phyloP scores from a whole-genome alignment of 805 yeast genomes.

The Ogataea glucozyma region DNA sequence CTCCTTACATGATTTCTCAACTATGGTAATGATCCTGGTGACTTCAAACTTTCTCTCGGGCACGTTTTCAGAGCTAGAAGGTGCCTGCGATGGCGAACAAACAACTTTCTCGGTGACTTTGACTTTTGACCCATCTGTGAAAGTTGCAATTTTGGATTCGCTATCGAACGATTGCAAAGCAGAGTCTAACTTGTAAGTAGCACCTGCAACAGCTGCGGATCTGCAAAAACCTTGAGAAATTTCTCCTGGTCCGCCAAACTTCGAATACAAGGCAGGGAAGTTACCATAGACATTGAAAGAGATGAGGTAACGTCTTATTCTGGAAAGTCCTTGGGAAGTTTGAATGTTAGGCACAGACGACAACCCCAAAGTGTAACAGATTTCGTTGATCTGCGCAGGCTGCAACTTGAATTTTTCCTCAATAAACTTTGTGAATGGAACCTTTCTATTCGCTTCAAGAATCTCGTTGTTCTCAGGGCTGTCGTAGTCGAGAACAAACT shows the following conservation, averaged over 20 bases:
- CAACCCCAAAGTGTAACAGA: slow-evolving; percentile 83
- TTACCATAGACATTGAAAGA: slow-evolving; percentile 92
- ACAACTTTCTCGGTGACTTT: slow-evolving; percentile 78
- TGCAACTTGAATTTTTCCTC: slow-evolving; percentile 67
- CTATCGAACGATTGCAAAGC: slow-evolving; percentile 66
- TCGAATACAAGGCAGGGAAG: slow-evolving; percentile 88
- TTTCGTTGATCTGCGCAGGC: slow-evolving; percentile 74
- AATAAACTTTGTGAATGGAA: slow-evolving; percentile 61
- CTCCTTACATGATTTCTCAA: slow-evolving; percentile 82
- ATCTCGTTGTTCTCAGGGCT: slow-evolving; percentile 40
- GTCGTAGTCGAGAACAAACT: slow-evolving; percentile 78
- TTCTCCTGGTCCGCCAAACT: slow-evolving; percentile 96
- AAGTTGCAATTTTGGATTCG: slow-evolving; percentile 61
- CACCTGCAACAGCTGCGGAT: slow-evolving; percentile 97
- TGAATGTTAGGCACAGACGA: slow-evolving; percentile 59
- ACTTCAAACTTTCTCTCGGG: slow-evolving; percentile 54
- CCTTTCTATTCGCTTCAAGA: slow-evolving; percentile 56
- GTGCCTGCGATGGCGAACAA: slow-evolving; percentile 69
- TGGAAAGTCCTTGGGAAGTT: slow-evolving; percentile 73
- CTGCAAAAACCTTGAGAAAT: slow-evolving; percentile 95
- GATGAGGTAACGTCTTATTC: slow-evolving; percentile 78
- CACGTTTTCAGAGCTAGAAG: slow-evolving; percentile 42
- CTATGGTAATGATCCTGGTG: slow-evolving; percentile 78
- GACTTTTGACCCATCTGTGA: slow-evolving; percentile 74
- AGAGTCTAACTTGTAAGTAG: slow-evolving; percentile 84